Conservation (phyloP, 805 yeast genomes). For the Metschnikowia picachoensis region DNA sequence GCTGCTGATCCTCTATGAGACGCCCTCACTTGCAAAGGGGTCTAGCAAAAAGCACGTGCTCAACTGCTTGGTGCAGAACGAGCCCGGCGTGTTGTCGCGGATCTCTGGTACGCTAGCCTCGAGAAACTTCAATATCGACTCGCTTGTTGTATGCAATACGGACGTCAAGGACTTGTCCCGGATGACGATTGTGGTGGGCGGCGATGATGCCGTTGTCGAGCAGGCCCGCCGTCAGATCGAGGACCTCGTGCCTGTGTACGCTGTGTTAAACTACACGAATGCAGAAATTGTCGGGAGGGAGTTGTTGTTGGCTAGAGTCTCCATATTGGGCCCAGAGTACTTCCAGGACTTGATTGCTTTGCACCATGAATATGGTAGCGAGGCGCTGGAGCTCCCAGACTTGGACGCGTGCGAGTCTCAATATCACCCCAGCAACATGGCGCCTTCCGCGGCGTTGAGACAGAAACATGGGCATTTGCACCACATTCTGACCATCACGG, state of each 20-base stretch:
- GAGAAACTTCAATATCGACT: constrained; percentile 96
- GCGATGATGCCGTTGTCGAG: constrained; percentile 94
- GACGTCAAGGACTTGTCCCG: constrained; percentile 93
- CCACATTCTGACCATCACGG: constrained; percentile 74
- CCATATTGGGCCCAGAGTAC: constrained; percentile 96
- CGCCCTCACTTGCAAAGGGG: constrained; percentile 60
- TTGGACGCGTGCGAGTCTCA: constrained; percentile 42
- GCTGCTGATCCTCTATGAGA: constrained; percentile 89
- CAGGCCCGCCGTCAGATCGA: constrained; percentile 98
- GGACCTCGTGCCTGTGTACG: constrained; percentile 97
- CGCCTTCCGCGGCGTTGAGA: constrained; percentile 89
- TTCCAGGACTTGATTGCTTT: constrained; percentile 91
- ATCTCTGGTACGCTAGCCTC: constrained; percentile 96
- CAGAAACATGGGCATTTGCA: constrained; percentile 87
- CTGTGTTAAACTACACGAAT: constrained; percentile 89
- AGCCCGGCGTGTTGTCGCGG: constrained; percentile 94
- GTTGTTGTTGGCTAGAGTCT: constrained; percentile 84
- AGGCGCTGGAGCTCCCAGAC: constrained; percentile 40
- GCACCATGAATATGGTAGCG: constrained; percentile 52
- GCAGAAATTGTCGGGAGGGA: constrained; percentile 90
- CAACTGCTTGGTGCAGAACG: constrained; percentile 96
- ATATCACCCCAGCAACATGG: constrained; percentile 85
- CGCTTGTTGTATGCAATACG: constrained; percentile 93
- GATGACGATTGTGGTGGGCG: constrained; percentile 93
- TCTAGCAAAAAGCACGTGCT: constrained; percentile 83